Evolutionary conservation across 768 basidiomycete species (phyloP).

Genomic region (Calocera viscosa): DNA sequence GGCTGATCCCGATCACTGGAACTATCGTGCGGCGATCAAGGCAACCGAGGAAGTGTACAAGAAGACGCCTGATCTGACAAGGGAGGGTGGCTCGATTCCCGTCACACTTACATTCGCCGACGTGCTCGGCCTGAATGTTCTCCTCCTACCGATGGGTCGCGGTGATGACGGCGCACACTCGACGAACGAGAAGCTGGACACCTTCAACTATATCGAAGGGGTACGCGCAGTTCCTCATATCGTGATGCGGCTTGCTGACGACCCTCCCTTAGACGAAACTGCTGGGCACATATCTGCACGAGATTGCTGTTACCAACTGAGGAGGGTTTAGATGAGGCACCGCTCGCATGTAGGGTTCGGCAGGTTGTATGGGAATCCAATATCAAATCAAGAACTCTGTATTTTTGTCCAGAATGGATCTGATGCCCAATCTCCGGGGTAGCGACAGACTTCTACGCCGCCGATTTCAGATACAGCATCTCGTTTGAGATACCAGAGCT

Average conservation of each 20-base stretch:
- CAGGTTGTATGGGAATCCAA: not conserved
- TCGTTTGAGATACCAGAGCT: conserved; percentile 28
- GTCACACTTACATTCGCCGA: conserved; percentile 91
- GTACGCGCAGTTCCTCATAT: conserved; percentile 33
- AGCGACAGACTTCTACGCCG: not conserved
- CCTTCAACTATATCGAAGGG: conserved; percentile 75
- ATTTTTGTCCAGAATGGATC: conserved; percentile 3
- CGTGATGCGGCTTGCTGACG: not conserved
- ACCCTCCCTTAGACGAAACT: conserved; percentile 44
- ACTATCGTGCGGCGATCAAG: conserved; percentile 73
- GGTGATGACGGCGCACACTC: conserved; percentile 92
- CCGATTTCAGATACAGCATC: not conserved
- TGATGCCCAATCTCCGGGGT: not conserved
- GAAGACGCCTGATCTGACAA: conserved; percentile 64
- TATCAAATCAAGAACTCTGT: conserved; percentile 1
- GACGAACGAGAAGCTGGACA: conserved; percentile 90
- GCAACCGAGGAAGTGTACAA: conserved; percentile 74
- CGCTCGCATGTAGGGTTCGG: not conserved
- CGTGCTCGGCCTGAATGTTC: conserved; percentile 69
- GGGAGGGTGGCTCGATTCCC: conserved; percentile 91
- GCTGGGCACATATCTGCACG: conserved; percentile 70
- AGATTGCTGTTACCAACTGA: conserved; percentile 34
- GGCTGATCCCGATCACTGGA: conserved; percentile 77
- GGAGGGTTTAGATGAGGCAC: not conserved
- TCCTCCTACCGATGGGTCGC: conserved; percentile 84